Conservation (phyloP, 2,329 filamentous ascomycete genomes). For the Xylariomycetidae sp. region DNA sequence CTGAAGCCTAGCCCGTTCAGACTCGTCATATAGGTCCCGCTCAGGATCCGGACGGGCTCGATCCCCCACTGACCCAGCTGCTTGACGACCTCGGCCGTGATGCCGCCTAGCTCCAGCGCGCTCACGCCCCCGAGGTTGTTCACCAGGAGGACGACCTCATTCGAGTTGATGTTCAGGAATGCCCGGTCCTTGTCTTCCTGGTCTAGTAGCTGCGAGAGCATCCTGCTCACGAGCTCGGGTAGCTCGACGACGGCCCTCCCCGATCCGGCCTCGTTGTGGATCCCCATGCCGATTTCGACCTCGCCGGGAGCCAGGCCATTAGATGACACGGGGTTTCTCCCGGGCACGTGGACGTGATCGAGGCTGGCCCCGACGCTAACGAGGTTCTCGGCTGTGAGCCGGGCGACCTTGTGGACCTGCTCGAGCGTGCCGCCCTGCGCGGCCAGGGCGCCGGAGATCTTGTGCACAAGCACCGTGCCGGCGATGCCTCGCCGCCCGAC, state of each 20-base stretch:
- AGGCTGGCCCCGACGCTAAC: slow-evolving; percentile 83
- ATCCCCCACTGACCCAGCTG: slow-evolving; percentile 59
- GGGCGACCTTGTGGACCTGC: slow-evolving; percentile 69
- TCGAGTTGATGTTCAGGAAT: slow-evolving; percentile 59
- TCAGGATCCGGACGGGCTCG: slow-evolving; percentile 59
- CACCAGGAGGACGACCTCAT: slow-evolving; percentile 64
- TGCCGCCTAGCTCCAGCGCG: slow-evolving; percentile 66
- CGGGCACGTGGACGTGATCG: slow-evolving; percentile 90
- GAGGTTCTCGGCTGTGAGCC: slow-evolving; percentile 67
- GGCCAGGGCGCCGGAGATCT: slow-evolving; percentile 81
- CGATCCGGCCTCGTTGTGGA: slow-evolving; percentile 66
- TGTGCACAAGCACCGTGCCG: slow-evolving; percentile 85
- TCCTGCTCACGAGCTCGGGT: slow-evolving; percentile 53
- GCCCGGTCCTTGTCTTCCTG: slow-evolving; percentile 62
- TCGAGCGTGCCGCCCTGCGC: slow-evolving; percentile 63
- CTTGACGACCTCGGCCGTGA: slow-evolving; percentile 62
- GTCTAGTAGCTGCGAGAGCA: slow-evolving; percentile 68
- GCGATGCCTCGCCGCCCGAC: slow-evolving; percentile 88
- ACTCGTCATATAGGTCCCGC: slow-evolving; percentile 74
- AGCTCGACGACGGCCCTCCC: slow-evolving; percentile 47
- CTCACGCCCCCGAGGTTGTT: slow-evolving; percentile 76
- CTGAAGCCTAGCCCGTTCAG: slow-evolving; percentile 74
- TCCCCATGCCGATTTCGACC: slow-evolving; percentile 70
- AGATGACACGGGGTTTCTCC: slow-evolving; percentile 52
- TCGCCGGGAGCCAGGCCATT: slow-evolving; percentile 49